Evolutionary conservation across 1,284 basidiomycete genomes (phyloP), one percentile per base, ranked within the genome.

Genomic region (Kwoniella shivajii): DNA sequence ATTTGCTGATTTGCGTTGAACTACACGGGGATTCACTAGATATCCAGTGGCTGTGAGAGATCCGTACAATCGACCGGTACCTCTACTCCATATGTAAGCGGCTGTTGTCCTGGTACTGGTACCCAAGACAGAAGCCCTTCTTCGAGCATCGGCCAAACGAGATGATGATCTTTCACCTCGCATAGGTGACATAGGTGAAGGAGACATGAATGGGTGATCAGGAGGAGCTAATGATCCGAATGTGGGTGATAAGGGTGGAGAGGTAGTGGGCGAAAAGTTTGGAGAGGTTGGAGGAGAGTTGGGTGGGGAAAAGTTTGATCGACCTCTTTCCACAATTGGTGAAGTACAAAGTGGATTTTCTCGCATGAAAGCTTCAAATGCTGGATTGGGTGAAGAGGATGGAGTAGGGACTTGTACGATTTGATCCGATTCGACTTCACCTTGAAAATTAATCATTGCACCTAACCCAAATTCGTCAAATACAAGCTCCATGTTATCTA

Each of bases 41-140:
- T 57, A 49, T 5, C 60, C 54, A 2, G 63, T 59, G 53, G 74
- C 56, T 2, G 64, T 58, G 14, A 75, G 61, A 2, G 67, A 63
- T 4, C 73, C 74, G 18, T 70, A 63, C n/a, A 65, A 64, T 37
- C 67, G 56, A 2, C 68, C 74, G 6, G 71, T 70, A 0, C 69
- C 73, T 22, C 72, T 56, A 1, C 64, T 64, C 71, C 67, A 75
- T 0, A 74, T 48, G 29, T 61, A 59, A 4, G 50, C 60, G 1
- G 70, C 65, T 0, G 69, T 69, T n/a, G 52, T 57, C 5, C 64
- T 59, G 48, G 71, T 57, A 6, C 61, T 53, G 18, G 61, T 59
- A 24, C 64, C 58, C 37, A 68, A 53, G 24, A 55, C 48, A 1
- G 68, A 66, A n/a, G 66, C 66, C 27, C 57, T 50, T 34, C 66